These are phyloP conservation scores for Penicillium chermesinum DNA, from an alignment of 495 filamentous ascomycete genomes.

Conservation along the genomic window DNA sequence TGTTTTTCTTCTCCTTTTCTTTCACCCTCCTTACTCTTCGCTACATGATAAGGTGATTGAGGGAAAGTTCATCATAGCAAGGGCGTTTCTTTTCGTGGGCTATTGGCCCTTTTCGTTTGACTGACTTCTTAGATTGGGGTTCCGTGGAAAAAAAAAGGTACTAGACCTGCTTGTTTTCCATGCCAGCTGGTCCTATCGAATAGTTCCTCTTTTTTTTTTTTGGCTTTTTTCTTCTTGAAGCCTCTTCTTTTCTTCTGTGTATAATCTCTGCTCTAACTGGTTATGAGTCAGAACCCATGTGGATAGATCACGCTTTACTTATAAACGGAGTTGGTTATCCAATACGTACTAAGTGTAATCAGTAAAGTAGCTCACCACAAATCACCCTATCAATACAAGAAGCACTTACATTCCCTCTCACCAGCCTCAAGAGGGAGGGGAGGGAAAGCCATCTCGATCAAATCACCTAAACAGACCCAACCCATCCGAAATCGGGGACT, in stretches of 20 bases:
- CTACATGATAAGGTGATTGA: slow-evolving; percentile 8
- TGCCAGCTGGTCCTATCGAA: neutral
- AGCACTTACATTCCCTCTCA: no score
- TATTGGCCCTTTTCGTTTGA: neutral
- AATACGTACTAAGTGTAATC: no score
- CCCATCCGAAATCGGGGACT: neutral
- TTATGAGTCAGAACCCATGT: no score
- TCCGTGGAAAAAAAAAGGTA: neutral
- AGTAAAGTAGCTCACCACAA: no score
- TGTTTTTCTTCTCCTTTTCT: slow-evolving; percentile 1
- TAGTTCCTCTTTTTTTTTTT: neutral
- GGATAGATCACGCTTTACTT: no score
- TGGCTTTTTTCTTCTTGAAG: neutral
- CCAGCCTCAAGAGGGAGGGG: no score
- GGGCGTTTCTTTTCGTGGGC: slow-evolving; percentile 14
- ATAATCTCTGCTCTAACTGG: no score
- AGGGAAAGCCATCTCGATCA: no score
- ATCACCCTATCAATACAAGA: no score
- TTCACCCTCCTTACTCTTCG: neutral
- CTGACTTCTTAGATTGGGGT: neutral
- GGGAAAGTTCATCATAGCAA: slow-evolving; percentile 19
- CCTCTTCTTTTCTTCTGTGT: no score
- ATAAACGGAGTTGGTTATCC: no score
- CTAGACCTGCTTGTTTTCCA: neutral
- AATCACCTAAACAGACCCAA: no score